Base-by-base conservation (phyloP, 371 early-diverging fungal species). In the Dinochytrium kinnereticum region DNA sequence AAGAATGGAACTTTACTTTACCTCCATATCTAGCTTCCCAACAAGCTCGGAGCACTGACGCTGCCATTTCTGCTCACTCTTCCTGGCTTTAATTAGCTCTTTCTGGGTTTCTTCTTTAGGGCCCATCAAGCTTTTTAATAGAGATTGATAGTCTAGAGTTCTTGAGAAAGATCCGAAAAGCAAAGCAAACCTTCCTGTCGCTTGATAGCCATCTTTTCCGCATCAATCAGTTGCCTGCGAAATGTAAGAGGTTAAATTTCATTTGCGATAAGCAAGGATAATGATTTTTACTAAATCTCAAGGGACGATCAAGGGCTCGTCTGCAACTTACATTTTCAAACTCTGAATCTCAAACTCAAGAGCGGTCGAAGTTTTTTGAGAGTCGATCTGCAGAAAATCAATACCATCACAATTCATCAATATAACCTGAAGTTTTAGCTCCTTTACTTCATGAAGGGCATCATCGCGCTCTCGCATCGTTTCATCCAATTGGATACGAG, bases 331-430 rank as follows among this genome's bases (percentile, higher is more conserved):
- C 81, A 69, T 77, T 69, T 82, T 82, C 2, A 85, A 75, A 65
- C 81, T 80, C 33, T 76, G 79, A 55, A 85, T 81, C 59, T 85
- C 86, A 73, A 82, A 85, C 61, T 85, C 86, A 17, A 85, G 69
- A 2, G 78, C 78, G 2, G 77, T 51, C 5, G 77, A 75, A 1
- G 69, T 68, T 65, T 76, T 77, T 34, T 75, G 72, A 21, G 74
- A 59, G 10, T 51, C n/a, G 19, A 79, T 53, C 76, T 84, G 50
- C 13, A 50, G 19, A 26, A 19, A 68, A 17, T 31, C 15, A 33
- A 24, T 21, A 38, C 33, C 30, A 13, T 36, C 37, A 53, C 5
- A 5, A 65, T 2, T 50, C 15, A 28, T 28, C 28, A 72, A 53
- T 19, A 50, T 31, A n/a, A 76, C 78, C 73, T 74, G 72, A 1